phyloP scores from a whole-genome alignment of 2,329 filamentous ascomycete species.

The Talaromyces pinophilus region DNA sequence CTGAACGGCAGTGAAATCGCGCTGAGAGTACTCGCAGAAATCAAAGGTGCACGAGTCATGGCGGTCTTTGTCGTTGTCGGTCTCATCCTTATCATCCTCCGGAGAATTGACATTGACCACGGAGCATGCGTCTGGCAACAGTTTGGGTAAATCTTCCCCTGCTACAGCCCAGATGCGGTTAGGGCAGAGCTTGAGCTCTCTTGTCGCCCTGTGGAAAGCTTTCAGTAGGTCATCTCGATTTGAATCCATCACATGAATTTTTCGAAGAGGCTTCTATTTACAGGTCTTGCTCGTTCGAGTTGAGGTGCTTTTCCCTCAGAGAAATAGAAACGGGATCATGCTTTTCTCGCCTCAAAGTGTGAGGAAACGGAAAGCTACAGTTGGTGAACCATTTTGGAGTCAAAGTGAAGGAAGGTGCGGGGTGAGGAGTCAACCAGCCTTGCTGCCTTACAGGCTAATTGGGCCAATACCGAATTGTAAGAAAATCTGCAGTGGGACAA shows the following conservation, averaged over 20 bases:
- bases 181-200: constrained; percentile 16
- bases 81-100: neutral
- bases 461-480: no score
- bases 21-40: neutral
- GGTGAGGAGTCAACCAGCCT: no score
- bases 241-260: neutral
- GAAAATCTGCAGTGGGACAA: no score
- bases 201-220: constrained; percentile 1
- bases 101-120: neutral
- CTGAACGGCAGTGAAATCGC: neutral
- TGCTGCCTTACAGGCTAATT: no score
- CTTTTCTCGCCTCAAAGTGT: no score
- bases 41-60: neutral
- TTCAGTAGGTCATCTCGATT: neutral
- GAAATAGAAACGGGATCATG: no score
- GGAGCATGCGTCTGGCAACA: neutral
- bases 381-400: no score
- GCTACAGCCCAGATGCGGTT: constrained; percentile 21
- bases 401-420: no score
- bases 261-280: neutral
- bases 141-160: constrained; percentile 7
- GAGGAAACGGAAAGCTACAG: no score
- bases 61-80: neutral
- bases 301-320: no score
- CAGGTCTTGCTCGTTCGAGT: neutral